Conservation (phyloP, 2,329 filamentous ascomycete species). For the Cordyceps javanica region DNA sequence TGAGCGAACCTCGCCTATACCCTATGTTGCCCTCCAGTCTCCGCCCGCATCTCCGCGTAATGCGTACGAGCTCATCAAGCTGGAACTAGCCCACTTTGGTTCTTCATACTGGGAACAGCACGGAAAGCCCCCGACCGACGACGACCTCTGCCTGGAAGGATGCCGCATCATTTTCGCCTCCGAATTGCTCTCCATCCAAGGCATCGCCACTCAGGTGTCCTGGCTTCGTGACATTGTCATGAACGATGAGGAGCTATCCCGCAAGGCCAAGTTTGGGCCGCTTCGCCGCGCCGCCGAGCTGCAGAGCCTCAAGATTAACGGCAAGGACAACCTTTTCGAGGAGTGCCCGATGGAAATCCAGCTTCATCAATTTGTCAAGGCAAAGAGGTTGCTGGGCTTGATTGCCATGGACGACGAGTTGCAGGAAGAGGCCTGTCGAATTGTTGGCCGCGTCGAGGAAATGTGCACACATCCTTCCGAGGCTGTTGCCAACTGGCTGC, state of each 20-base stretch:
- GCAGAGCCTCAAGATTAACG: slow-evolving; percentile 47
- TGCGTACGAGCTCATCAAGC: slow-evolving; percentile 56
- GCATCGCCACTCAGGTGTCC: slow-evolving; percentile 31
- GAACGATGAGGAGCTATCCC: slow-evolving; percentile 36
- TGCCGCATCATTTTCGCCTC: slow-evolving; percentile 51
- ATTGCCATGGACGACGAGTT: slow-evolving; percentile 55
- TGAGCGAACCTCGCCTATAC: slow-evolving; percentile 51
- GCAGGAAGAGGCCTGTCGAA: slow-evolving; percentile 52
- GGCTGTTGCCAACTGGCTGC: slow-evolving; percentile 48
- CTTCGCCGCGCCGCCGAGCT: slow-evolving; percentile 41
- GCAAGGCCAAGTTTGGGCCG: slow-evolving; percentile 42
- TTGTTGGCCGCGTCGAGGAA: slow-evolving; percentile 51
- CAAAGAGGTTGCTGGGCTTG: slow-evolving; percentile 47
- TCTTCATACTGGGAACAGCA: slow-evolving; percentile 37
- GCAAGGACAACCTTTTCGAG: slow-evolving; percentile 52
- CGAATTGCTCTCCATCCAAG: slow-evolving; percentile 39
- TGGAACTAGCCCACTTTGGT: slow-evolving; percentile 49
- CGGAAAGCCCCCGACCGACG: slow-evolving; percentile 39
- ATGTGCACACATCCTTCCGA: slow-evolving; percentile 44
- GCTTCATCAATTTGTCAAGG: slow-evolving; percentile 47
- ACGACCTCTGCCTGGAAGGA: slow-evolving; percentile 52
- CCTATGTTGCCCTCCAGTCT: slow-evolving; percentile 42
- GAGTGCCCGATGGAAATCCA: slow-evolving; percentile 49
- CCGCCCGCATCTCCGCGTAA: slow-evolving; percentile 44
- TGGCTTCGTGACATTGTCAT: slow-evolving; percentile 58